Evolutionary conservation across 352 stramenopile species (phyloP), one percentile per base, ranked within the genome.

Genomic region (Pythium aquatile): DNA sequence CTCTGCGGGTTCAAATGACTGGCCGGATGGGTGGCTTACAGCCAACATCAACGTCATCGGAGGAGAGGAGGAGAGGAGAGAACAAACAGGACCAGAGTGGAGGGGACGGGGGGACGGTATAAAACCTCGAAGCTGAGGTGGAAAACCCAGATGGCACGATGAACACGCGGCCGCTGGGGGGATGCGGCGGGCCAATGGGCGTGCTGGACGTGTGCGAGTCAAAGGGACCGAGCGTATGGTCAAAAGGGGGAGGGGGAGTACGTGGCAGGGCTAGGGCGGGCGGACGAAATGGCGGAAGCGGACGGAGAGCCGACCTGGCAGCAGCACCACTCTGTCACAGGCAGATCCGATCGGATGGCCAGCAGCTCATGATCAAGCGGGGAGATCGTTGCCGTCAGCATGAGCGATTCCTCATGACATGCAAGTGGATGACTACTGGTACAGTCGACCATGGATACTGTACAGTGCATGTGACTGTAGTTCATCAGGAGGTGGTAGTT

Each of bases 11-110:
- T 37, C 10, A 13, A 26, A 47, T 37, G 44, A 44, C 20, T 52
- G 35, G 52, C 48, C 35, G 54, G 46, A 66, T 66, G 60, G 60
- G 58, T 66, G 60, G 60, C 51, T 51, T 6, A 24, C 20, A 52
- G 51, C 48, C 49, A 47, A 37, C 20, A 60, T 59, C 49, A 66
- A 66, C 62, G 55, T 68, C 62, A 68, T 58, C 62, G n/a, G 11
- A 37, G 16, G 32, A 10, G 5, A 3, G 8, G 20, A 37, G 16
- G 42, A 20, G 26, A 13, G 39, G 42, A 42, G 37, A 55, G 26
- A 30, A 28, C 6, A 61, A 39, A 20, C 48, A 39, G 30, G 8
- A 13, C 52, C 20, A 32, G 47, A 30, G 47, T 24, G 20, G 20
- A 24, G 20, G 20, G 20, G 20, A 24, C 20, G n/a, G 32, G 37